Conservation (phyloP, 2,329 filamentous ascomycete species). For the Aurifilum marmelostoma region DNA sequence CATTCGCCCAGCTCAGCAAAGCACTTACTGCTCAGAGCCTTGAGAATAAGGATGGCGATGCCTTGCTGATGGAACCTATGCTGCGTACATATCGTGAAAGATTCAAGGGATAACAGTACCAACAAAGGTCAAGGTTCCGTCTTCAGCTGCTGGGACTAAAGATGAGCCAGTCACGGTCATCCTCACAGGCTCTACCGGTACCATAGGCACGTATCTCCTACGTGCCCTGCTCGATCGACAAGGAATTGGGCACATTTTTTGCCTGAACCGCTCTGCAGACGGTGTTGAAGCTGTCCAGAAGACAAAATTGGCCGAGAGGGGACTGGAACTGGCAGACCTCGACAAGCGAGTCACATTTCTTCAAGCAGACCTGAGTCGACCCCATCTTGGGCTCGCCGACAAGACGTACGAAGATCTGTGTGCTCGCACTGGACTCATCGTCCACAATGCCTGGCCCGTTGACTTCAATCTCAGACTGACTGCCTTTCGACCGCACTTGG, state of each 20-base stretch:
- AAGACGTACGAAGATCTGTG: constrained; percentile 28
- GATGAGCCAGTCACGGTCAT: constrained; percentile 32
- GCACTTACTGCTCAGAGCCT: too few relatives aligned
- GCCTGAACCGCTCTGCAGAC: constrained; percentile 34
- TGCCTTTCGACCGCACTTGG: constrained; percentile 32
- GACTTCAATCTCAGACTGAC: constrained; percentile 34
- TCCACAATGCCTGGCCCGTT: constrained; percentile 35
- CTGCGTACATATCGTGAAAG: constrained; percentile 31
- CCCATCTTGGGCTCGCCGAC: constrained; percentile 30
- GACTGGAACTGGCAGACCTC: constrained; percentile 13
- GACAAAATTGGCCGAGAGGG: constrained; percentile 21
- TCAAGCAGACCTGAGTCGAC: constrained; percentile 30
- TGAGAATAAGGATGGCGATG: constrained; percentile 9
- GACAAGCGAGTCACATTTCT: constrained; percentile 33
- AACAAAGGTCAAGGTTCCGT: too few relatives aligned
- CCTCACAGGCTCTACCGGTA: constrained; percentile 37
- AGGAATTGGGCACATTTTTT: constrained; percentile 34
- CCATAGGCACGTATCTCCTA: constrained; percentile 33
- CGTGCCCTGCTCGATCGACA: constrained; percentile 28
- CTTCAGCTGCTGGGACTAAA: too few relatives aligned
- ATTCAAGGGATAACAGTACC: too few relatives aligned
- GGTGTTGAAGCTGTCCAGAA: constrained; percentile 27
- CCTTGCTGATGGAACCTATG: constrained; percentile 29
- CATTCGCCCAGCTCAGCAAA: constrained; percentile 30
- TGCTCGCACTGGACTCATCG: constrained; percentile 28